Evolutionary conservation across 148 eudicot species (phyloP).

Genomic region (Rhododendron ovatum): DNA sequence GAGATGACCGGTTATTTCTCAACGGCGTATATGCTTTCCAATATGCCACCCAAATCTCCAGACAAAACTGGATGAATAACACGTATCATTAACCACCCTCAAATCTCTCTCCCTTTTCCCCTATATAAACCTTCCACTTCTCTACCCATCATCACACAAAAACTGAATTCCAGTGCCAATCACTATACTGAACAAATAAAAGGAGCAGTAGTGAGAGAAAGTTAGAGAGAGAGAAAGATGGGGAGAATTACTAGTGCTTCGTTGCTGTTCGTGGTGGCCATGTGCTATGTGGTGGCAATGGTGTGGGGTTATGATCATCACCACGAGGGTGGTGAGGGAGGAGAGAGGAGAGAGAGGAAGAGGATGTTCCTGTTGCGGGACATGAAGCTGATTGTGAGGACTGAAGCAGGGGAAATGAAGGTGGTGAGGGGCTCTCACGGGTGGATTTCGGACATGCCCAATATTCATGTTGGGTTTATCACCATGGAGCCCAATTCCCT

Average conservation of each 20-base stretch:
- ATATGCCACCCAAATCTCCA: background rate
- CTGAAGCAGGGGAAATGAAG: constrained; percentile 89
- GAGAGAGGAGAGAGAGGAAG: constrained; percentile 7
- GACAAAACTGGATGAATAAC: background rate
- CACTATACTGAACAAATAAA: background rate
- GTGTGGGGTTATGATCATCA: background rate
- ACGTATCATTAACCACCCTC: background rate
- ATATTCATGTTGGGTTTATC: constrained; percentile 70
- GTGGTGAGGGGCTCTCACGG: constrained; percentile 34
- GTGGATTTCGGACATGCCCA: constrained; percentile 22
- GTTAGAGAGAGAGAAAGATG: no score
- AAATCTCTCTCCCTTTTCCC: background rate
- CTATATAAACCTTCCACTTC: background rate
- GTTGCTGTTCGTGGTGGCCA: no score
- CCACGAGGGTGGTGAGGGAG: background rate
- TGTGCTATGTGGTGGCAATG: no score
- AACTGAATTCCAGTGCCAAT: background rate
- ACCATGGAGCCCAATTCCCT: constrained; percentile 70
- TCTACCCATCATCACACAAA: background rate
- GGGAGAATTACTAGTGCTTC: no score
- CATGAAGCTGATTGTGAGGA: constrained; percentile 40
- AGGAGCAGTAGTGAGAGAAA: background rate
- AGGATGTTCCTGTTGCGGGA: constrained; percentile 46
- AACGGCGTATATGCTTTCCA: background rate
- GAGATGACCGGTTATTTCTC: background rate